Conservation (phyloP, 148 eudicot species). For the Beta vulgaris region DNA sequence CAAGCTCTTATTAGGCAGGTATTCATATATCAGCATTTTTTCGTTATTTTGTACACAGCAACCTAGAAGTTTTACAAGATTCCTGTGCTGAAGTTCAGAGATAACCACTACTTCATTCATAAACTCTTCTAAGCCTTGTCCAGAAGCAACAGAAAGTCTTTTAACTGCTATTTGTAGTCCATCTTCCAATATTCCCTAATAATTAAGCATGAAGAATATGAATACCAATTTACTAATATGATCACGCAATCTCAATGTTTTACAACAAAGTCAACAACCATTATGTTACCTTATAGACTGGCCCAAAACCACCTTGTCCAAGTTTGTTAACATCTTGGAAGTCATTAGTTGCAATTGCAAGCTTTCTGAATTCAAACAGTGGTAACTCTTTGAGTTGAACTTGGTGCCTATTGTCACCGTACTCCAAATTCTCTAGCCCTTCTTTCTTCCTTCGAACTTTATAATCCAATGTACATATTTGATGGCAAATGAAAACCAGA, state of each 20-base stretch:
- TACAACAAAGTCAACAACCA: neutral
- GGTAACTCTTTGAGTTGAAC: slow-evolving; percentile 28
- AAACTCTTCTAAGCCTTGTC: slow-evolving; percentile 34
- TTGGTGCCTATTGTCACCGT: slow-evolving; percentile 1
- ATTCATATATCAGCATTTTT: slow-evolving; percentile 32
- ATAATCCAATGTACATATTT: neutral
- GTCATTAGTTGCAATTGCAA: slow-evolving; percentile 26
- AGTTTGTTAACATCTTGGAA: slow-evolving; percentile 30
- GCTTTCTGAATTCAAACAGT: slow-evolving; percentile 24
- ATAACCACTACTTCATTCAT: slow-evolving; percentile 35
- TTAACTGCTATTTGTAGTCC: slow-evolving; percentile 32
- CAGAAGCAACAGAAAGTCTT: slow-evolving; percentile 32
- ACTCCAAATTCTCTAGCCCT: slow-evolving; percentile 7
- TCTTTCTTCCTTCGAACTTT: neutral
- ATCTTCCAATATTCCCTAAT: slow-evolving; percentile 30
- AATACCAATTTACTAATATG: no score
- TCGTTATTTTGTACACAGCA: slow-evolving; percentile 26
- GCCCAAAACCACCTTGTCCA: slow-evolving; percentile 41
- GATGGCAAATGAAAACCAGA: no score
- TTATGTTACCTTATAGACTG: slow-evolving; percentile 30
- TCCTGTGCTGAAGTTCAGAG: slow-evolving; percentile 33
- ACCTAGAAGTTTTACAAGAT: slow-evolving; percentile 33
- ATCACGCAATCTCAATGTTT: neutral
- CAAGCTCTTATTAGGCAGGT: slow-evolving; percentile 33
- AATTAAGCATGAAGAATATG: neutral